These are phyloP conservation scores for Serpula lacrymans DNA, from an alignment of 768 basidiomycete genomes.

Conservation along the genomic window DNA sequence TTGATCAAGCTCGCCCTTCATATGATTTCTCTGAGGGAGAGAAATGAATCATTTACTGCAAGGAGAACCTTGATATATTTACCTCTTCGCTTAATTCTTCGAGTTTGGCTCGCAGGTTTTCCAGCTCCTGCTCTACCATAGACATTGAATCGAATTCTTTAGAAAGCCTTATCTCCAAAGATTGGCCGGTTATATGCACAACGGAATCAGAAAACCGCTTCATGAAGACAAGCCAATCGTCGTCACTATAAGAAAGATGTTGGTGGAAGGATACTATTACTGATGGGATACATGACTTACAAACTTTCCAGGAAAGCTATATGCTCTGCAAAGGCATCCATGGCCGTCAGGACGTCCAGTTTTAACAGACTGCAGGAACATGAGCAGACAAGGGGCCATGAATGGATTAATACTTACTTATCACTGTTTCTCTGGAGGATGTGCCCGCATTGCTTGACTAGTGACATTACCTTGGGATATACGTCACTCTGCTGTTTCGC, in stretches of 20 bases:
- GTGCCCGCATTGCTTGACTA: constrained; percentile 51
- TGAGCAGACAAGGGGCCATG: constrained; percentile 3
- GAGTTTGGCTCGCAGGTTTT: constrained; percentile 52
- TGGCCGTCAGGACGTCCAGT: constrained; percentile 50
- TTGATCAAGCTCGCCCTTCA: constrained; percentile 54
- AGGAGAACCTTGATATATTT: constrained; percentile 6
- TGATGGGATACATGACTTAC: constrained; percentile 37
- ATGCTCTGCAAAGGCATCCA: constrained; percentile 67
- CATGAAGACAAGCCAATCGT: constrained; percentile 61
- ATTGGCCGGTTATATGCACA: constrained; percentile 61
- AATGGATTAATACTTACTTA: constrained; percentile 42
- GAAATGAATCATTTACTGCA: neutral
- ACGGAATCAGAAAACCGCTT: constrained; percentile 58
- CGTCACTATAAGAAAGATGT: constrained; percentile 45
- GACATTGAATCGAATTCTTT: constrained; percentile 34
- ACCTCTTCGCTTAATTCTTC: constrained; percentile 68
- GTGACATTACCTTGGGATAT: constrained; percentile 58
- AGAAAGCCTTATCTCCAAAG: constrained; percentile 44
- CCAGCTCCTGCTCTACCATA: constrained; percentile 59
- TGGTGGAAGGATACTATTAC: constrained; percentile 13
- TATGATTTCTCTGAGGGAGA: constrained; percentile 40
- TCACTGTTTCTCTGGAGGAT: constrained; percentile 60
- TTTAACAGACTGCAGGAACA: constrained; percentile 52
- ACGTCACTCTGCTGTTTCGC: constrained; percentile 62
- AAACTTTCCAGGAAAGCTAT: constrained; percentile 57